A percentile compares a stretch with the other conserved stretches of the same genome.
Evolutionary conservation across 768 basidiomycete genomes (phyloP).

Genomic region (Boletus rubroflammeus): DNA sequence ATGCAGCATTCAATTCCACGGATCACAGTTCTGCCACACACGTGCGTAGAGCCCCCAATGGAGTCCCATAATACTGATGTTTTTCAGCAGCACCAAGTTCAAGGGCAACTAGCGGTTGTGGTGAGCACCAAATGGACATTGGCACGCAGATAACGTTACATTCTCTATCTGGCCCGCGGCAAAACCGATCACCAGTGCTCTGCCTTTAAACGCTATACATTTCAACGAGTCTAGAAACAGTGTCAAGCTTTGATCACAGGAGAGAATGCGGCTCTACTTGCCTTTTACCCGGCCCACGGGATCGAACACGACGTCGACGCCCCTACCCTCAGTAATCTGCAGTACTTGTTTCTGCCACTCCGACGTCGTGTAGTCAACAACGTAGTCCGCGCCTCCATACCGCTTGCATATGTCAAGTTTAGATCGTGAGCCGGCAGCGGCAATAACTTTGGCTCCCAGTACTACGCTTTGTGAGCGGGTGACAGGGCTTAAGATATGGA

Average conservation of each 20-base stretch:
- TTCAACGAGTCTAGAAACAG: constrained; percentile 67
- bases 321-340: constrained; percentile 76
- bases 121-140: constrained; percentile 2
- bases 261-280: constrained; percentile 19
- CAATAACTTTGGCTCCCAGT: constrained; percentile 92
- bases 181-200: constrained; percentile 87
- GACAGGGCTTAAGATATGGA: neutral
- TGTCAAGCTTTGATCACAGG: neutral
- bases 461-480: constrained; percentile 39
- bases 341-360: constrained; percentile 92
- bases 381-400: constrained; percentile 79
- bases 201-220: constrained; percentile 92
- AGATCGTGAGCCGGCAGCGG: constrained; percentile 74
- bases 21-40: constrained; percentile 34
- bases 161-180: constrained; percentile 25
- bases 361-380: constrained; percentile 70
- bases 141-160: neutral
- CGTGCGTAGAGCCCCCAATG: constrained; percentile 83
- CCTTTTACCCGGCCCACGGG: constrained; percentile 79
- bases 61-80: constrained; percentile 77
- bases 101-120: constrained; percentile 62
- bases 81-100: constrained; percentile 80
- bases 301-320: constrained; percentile 85
- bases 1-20: neutral
- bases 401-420: constrained; percentile 79